Percentiles rank a stretch among this genome's conserved stretches.
These are phyloP conservation scores for Calonectria leucothoes DNA, from an alignment of 2,329 filamentous ascomycete species.

Conservation along the genomic window DNA sequence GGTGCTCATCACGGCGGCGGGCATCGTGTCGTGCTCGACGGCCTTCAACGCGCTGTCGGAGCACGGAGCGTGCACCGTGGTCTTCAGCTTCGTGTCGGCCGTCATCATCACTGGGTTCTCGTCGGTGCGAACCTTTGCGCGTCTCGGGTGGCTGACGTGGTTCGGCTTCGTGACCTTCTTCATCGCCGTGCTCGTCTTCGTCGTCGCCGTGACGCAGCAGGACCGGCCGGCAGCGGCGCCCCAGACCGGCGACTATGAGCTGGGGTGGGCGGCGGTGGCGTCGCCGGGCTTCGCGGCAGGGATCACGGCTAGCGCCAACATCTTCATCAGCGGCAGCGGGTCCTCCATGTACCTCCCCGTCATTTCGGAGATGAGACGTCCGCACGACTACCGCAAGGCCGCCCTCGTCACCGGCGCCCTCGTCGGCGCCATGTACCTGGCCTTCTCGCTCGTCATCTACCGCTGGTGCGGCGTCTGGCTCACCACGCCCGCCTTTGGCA, in stretches of 20 bases:
- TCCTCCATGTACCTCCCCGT: conserved; percentile 49
- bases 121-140: conserved; percentile 44
- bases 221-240: conserved; percentile 68
- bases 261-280: conserved; percentile 63
- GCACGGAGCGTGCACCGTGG: conserved; percentile 40
- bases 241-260: conserved; percentile 63
- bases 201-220: conserved; percentile 55
- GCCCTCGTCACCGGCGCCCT: conserved; percentile 36
- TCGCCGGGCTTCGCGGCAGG: conserved; percentile 65
- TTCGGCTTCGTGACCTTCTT: conserved; percentile 64
- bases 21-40: conserved; percentile 24
- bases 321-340: conserved; percentile 66
- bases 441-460: conserved; percentile 46
- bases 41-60: conserved; percentile 40
- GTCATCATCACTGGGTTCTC: conserved; percentile 38
- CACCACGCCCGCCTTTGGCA: conserved; percentile 45
- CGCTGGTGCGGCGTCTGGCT: conserved; percentile 44
- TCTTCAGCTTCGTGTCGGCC: conserved; percentile 40
- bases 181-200: conserved; percentile 67
- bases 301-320: conserved; percentile 63
- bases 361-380: conserved; percentile 64
- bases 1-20: conserved; percentile 36
- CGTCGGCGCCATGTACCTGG: conserved; percentile 42
- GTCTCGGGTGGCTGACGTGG: conserved; percentile 63
- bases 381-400: conserved; percentile 41